These are phyloP conservation scores for Graphilbum ipis-grandicollis DNA, from an alignment of 2,329 filamentous ascomycete species.

Conservation along the genomic window DNA sequence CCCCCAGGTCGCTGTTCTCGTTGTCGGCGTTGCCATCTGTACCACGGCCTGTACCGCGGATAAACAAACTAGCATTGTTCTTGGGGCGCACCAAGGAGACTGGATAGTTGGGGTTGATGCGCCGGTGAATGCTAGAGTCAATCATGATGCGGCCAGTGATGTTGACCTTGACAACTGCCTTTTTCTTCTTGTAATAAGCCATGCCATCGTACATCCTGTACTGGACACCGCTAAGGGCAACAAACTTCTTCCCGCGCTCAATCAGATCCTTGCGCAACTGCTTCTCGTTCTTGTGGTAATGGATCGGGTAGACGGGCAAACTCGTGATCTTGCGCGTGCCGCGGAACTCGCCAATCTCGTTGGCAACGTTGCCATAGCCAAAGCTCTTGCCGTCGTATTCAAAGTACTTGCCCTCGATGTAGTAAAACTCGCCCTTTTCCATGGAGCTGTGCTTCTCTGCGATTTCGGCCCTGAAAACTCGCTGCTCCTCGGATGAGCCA, in stretches of 20 bases:
- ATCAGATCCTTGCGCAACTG: slow-evolving; percentile 50
- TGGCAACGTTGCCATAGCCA: slow-evolving; percentile 53
- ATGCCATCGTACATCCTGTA: slow-evolving; percentile 73
- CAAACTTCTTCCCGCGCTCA: slow-evolving; percentile 71
- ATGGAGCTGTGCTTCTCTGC: slow-evolving; percentile 53
- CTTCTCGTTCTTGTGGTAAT: slow-evolving; percentile 60
- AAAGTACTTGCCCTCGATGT: slow-evolving; percentile 61
- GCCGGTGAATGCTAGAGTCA: slow-evolving; percentile 64
- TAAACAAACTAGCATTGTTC: too few species aligned
- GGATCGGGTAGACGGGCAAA: slow-evolving; percentile 57
- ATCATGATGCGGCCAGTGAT: slow-evolving; percentile 82
- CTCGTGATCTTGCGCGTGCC: slow-evolving; percentile 70
- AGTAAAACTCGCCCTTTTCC: slow-evolving; percentile 58
- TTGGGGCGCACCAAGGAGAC: slow-evolving; percentile 59
- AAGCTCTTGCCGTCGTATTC: slow-evolving; percentile 82
- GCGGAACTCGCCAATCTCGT: slow-evolving; percentile 59
- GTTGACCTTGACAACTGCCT: slow-evolving; percentile 58
- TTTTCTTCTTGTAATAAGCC: slow-evolving; percentile 71
- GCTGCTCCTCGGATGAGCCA: slow-evolving; percentile 55
- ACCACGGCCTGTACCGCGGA: too few species aligned
- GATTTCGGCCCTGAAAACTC: slow-evolving; percentile 67
- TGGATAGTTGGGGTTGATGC: slow-evolving; percentile 74
- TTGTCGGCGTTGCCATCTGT: background rate
- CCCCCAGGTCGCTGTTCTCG: too few species aligned
- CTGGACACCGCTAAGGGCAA: slow-evolving; percentile 62